phyloP scores from a whole-genome alignment of 2,329 filamentous ascomycete genomes.

The Fusarium succisae region DNA sequence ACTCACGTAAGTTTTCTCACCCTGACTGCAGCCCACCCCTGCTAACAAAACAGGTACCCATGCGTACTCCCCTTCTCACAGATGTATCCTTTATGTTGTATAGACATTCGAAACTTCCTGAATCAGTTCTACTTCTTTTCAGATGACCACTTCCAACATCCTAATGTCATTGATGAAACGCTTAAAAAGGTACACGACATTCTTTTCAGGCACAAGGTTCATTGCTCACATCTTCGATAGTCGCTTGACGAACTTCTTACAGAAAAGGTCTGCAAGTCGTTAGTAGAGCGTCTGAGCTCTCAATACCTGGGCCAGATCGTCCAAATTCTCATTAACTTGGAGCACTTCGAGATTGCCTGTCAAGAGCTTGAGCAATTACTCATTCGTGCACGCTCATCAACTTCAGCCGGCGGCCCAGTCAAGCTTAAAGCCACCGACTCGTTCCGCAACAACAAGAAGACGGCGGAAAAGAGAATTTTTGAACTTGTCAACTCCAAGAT shows the following conservation, averaged over 20 bases:
- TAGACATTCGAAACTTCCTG: slow-evolving; percentile 96
- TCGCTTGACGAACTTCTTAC: slow-evolving; percentile 95
- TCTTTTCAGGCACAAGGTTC: no score
- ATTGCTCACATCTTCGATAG: slow-evolving; percentile 55
- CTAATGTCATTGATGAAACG: slow-evolving; percentile 89
- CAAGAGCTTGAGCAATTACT: slow-evolving; percentile 87
- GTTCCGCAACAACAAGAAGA: slow-evolving; percentile 92
- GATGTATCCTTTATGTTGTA: slow-evolving; percentile 98
- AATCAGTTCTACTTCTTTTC: slow-evolving; percentile 99
- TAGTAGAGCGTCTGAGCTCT: slow-evolving; percentile 87
- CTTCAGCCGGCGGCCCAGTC: slow-evolving; percentile 81
- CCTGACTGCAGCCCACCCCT: neutral
- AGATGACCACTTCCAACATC: slow-evolving; percentile 93
- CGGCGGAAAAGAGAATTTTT: slow-evolving; percentile 96
- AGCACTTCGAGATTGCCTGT: slow-evolving; percentile 95
- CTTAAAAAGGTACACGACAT: slow-evolving; percentile 71
- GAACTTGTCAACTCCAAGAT: slow-evolving; percentile 99
- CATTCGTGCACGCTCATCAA: slow-evolving; percentile 83
- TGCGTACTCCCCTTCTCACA: slow-evolving; percentile 97
- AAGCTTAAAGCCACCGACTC: slow-evolving; percentile 83
- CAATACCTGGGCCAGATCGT: slow-evolving; percentile 98
- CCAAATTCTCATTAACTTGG: slow-evolving; percentile 96
- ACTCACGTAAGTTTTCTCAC: slow-evolving; percentile 67
- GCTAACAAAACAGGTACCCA: slow-evolving; percentile 71
- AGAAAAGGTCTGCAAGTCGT: slow-evolving; percentile 87